A percentile compares a stretch with the other conserved stretches of the same genome.
These are phyloP conservation scores for Pulveroboletus sp. DNA, from an alignment of 768 basidiomycete species.

Conservation along the genomic window DNA sequence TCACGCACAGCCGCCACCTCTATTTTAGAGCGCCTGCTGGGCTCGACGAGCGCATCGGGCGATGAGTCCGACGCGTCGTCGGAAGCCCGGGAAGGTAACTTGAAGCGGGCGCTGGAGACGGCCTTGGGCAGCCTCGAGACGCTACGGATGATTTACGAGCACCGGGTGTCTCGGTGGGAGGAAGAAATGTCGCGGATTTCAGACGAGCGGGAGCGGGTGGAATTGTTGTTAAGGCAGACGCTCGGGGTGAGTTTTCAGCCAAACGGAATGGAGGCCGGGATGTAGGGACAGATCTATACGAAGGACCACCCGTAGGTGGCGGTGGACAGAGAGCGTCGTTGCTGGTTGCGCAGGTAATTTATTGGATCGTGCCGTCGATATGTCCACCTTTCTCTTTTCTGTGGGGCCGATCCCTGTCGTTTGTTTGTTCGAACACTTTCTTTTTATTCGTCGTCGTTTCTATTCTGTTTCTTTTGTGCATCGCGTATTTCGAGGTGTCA, in stretches of 20 bases:
- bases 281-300: not conserved
- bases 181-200: slow-evolving; percentile 64
- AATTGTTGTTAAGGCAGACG: slow-evolving; percentile 61
- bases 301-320: not conserved
- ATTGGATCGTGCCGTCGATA: not conserved
- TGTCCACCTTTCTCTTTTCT: not conserved
- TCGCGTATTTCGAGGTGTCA: not conserved
- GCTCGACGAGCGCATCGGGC: slow-evolving; percentile 37
- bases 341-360: not conserved
- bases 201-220: slow-evolving; percentile 64
- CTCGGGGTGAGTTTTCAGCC: slow-evolving; percentile 39
- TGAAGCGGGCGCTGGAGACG: slow-evolving; percentile 63
- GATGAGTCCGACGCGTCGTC: slow-evolving; percentile 52
- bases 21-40: slow-evolving; percentile 41
- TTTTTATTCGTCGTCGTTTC: not conserved
- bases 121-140: slow-evolving; percentile 62
- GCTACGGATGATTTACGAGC: slow-evolving; percentile 61
- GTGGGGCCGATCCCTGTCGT: not conserved
- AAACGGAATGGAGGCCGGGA: slow-evolving; percentile 11
- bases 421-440: not conserved
- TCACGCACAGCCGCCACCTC: slow-evolving; percentile 44
- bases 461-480: not conserved
- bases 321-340: not conserved
- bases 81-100: slow-evolving; percentile 55
- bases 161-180: slow-evolving; percentile 62